phyloP scores from a whole-genome alignment of 768 basidiomycete genomes.

The Podaxis sp. region DNA sequence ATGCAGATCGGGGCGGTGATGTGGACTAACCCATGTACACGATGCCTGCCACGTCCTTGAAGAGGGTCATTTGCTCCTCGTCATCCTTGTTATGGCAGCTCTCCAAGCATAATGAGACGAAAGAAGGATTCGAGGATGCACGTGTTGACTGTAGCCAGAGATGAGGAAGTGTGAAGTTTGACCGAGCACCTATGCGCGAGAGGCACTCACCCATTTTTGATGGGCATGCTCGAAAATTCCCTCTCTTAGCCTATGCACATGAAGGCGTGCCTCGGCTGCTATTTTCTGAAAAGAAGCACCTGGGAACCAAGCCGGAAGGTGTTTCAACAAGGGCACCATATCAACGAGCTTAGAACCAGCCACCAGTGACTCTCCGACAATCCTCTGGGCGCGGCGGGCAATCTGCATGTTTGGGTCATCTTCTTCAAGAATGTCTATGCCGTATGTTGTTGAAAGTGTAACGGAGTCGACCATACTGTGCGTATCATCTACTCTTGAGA shows the following conservation, averaged over 20 bases:
- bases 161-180: not conserved
- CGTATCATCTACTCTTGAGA: not conserved
- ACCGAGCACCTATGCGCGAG: conserved; percentile 19
- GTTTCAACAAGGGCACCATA: conserved; percentile 30
- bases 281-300: conserved; percentile 44
- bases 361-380: conserved; percentile 21
- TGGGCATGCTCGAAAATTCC: conserved; percentile 28
- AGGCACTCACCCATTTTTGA: conserved; percentile 14
- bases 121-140: conserved; percentile 11
- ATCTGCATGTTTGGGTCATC: conserved; percentile 30
- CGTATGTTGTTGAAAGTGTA: conserved; percentile 28
- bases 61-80: conserved; percentile 11
- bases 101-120: conserved; percentile 18
- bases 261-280: conserved; percentile 30
- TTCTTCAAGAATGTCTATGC: conserved; percentile 24
- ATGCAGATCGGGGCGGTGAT: conserved; percentile 1
- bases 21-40: conserved; percentile 34
- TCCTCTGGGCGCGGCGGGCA: conserved; percentile 17
- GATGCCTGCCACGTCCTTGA: conserved; percentile 36
- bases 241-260: conserved; percentile 36
- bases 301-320: conserved; percentile 46
- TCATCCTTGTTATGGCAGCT: conserved; percentile 6
- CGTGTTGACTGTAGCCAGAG: not conserved
- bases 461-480: conserved; percentile 24
- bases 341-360: conserved; percentile 32